Evolutionary conservation across 163 green algal species (phyloP).

Genomic region (Chloroidium sp.): DNA sequence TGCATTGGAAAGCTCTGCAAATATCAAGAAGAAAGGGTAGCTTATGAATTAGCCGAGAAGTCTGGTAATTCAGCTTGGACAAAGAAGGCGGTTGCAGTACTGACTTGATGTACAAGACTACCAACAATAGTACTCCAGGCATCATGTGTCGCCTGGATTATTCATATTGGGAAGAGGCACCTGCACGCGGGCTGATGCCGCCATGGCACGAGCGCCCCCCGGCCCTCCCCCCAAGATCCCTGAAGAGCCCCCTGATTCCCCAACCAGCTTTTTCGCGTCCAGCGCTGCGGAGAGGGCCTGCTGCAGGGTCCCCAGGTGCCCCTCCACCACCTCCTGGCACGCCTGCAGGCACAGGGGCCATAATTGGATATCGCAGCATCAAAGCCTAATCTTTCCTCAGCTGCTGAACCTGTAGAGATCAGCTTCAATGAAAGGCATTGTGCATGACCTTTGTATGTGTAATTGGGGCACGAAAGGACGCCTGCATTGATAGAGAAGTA

Average conservation of each 20-base stretch:
- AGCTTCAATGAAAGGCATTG: too few species aligned
- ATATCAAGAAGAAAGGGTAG: too few species aligned
- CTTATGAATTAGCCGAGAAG: too few species aligned
- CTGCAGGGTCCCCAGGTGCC: conserved; percentile 14
- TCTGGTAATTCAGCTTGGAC: too few species aligned
- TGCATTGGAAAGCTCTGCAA: too few species aligned
- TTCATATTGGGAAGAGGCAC: background rate
- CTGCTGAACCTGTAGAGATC: too few species aligned
- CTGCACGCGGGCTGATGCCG: conserved; percentile 19
- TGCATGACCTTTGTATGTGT: too few species aligned
- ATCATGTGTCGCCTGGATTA: background rate
- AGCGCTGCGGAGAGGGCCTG: conserved; percentile 29
- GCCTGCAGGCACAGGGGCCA: conserved; percentile 4
- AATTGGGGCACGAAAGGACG: background rate
- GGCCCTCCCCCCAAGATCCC: conserved; percentile 6
- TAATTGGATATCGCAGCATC: too few species aligned
- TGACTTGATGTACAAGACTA: background rate
- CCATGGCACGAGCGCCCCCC: background rate
- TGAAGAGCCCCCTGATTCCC: background rate
- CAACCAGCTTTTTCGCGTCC: conserved; percentile 46
- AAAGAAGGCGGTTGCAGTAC: background rate
- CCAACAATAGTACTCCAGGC: background rate
- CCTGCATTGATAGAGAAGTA: too few species aligned
- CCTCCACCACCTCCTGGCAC: conserved; percentile 19
- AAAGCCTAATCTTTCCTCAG: too few species aligned